Evolutionary conservation across 2,329 filamentous ascomycete genomes (phyloP), one percentile per base, ranked within the genome.

Genomic region (Ascochyta clinopodiicola): DNA sequence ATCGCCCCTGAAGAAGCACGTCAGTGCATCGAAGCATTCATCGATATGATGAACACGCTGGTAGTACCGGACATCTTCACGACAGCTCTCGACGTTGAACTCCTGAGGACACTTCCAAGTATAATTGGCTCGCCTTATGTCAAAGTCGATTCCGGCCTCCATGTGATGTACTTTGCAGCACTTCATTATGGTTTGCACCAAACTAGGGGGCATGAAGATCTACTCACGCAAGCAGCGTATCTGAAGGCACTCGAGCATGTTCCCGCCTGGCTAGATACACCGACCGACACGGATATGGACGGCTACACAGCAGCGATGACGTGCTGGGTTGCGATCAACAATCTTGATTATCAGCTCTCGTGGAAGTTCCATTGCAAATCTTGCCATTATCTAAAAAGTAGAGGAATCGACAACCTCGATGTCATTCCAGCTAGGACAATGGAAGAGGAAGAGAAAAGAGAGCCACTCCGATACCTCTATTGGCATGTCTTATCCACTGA

Each of bases 351-450:
- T 36, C 67, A 69, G 32, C 51, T 71, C 6, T 61, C 65, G 2
- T 72, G 68, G 66, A 67, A 66, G 21, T 69, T 72, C 21, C 69
- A 72, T 44, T 59, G 61, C 52, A 70, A 70, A 42, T 52, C 63
- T 0, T 72, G 65, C 44, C 65, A 69, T 1, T 65, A 56, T 24
- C 19, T 70, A 3, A 69, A 65, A 35, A 45, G 46, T 17, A 59
- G 43, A 15, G 60, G 60, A 7, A 59, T 68, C 25, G 63, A 70
- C 43, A 53, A 57, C 3, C 44, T 72, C n/a, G 68, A 71, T 35
- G 40, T 39, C 3, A 25, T 45, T 1, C 66, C 63, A 8, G 58
- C 66, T 29, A 60, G 39, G 19, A 64, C 65, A 0, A 54, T 57
- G 4, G 61, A 65, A n/a, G 68, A 70, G 21, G 69, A 72, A 43